These are phyloP conservation scores for Dittrichia graveolens DNA, from an alignment of 129 eudicot species.

Conservation along the genomic window DNA sequence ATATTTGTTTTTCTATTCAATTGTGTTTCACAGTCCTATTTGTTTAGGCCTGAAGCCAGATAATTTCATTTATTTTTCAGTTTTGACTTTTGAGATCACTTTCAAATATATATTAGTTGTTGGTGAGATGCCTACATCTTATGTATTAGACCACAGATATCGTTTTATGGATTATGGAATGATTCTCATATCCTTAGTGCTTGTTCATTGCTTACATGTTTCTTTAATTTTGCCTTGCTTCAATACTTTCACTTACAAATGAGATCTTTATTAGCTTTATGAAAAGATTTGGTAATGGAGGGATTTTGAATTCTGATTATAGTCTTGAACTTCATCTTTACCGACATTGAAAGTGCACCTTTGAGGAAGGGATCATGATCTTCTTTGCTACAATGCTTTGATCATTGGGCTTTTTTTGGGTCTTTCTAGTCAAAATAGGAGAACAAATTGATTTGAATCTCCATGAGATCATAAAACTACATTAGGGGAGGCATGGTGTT, in stretches of 20 bases:
- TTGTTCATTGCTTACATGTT: too few relatives aligned
- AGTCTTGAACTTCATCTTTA: not conserved
- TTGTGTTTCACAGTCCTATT: not conserved
- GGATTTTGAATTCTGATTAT: not conserved
- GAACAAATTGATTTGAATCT: too few relatives aligned
- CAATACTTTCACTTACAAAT: not conserved
- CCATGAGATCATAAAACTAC: not conserved
- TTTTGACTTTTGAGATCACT: not conserved
- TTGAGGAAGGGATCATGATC: not conserved
- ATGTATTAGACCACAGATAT: not conserved
- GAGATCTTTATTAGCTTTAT: conserved; percentile 12
- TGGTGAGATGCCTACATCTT: not conserved
- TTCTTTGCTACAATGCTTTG: too few relatives aligned
- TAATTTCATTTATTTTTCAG: not conserved
- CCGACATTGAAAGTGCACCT: not conserved
- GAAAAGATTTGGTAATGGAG: not conserved
- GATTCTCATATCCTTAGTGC: not conserved
- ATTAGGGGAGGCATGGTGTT: conserved; percentile 2
- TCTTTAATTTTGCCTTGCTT: not conserved
- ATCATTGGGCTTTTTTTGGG: too few relatives aligned
- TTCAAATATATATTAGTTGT: not conserved
- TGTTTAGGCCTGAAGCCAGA: not conserved
- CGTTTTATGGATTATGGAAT: not conserved
- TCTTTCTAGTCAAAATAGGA: too few relatives aligned
- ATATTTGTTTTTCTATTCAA: not conserved